Evolutionary conservation across 2,329 filamentous ascomycete species (phyloP).

Genomic region (Sporothrix dimorphospora): DNA sequence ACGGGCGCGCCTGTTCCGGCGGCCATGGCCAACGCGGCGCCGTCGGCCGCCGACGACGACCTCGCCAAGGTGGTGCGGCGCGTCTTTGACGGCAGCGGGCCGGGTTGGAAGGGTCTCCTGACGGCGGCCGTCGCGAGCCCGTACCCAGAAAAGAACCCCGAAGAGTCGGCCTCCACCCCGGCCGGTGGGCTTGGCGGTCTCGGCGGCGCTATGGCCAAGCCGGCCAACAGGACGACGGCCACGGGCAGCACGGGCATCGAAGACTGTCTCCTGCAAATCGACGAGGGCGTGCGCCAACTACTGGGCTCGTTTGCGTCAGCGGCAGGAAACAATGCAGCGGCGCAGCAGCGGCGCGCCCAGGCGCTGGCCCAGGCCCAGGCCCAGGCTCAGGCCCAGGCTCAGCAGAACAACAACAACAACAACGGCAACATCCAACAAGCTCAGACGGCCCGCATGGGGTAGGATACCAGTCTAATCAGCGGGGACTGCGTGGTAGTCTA

Average conservation of each 20-base stretch:
- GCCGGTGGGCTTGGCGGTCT: neutral
- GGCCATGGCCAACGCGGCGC: neutral
- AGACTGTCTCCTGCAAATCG: slow-evolving; percentile 50
- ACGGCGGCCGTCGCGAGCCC: slow-evolving; percentile 51
- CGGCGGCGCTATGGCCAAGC: slow-evolving; percentile 16
- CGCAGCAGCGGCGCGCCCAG: slow-evolving; percentile 29
- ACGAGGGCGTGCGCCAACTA: slow-evolving; percentile 50
- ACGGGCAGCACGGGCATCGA: slow-evolving; percentile 46
- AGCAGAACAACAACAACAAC: neutral
- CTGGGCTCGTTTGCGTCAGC: slow-evolving; percentile 29
- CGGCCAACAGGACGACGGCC: neutral
- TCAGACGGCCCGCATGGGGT: slow-evolving; percentile 28
- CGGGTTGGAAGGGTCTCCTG: slow-evolving; percentile 53
- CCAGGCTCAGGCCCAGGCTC: slow-evolving; percentile 37
- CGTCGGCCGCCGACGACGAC: slow-evolving; percentile 37
- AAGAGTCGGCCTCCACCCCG: neutral
- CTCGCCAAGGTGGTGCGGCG: slow-evolving; percentile 48
- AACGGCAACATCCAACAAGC: slow-evolving; percentile 23
- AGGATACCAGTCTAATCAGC: neutral
- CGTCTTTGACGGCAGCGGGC: slow-evolving; percentile 51
- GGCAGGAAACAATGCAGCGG: slow-evolving; percentile 22
- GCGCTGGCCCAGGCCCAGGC: slow-evolving; percentile 31
- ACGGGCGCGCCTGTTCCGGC: neutral
- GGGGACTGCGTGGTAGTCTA: too few relatives aligned
- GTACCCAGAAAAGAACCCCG: slow-evolving; percentile 27